Evolutionary conservation across 169 alveolate species (phyloP).

Genomic region (Sarcocystis neurona): DNA sequence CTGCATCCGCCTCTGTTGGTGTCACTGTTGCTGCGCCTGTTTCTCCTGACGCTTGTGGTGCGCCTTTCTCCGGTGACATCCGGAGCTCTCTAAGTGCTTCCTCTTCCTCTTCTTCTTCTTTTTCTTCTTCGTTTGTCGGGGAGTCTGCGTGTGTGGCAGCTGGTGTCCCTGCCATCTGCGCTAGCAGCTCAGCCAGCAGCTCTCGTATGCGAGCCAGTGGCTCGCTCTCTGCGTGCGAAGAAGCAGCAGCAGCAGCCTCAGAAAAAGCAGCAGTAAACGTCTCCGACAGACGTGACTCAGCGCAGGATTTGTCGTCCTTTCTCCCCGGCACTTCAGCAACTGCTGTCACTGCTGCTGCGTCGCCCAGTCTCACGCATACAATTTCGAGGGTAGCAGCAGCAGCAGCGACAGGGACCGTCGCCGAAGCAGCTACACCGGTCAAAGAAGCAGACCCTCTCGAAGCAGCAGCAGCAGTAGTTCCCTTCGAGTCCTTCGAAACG

Average conservation of each 20-base stretch:
- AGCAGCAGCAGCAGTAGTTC: too few relatives aligned
- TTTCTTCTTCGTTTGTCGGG: neutral
- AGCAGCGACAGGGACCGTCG: too few relatives aligned
- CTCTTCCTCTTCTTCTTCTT: neutral
- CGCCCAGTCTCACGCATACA: too few relatives aligned
- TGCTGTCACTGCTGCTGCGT: too few relatives aligned
- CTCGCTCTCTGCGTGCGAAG: neutral
- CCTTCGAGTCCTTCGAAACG: too few relatives aligned
- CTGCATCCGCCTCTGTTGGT: neutral
- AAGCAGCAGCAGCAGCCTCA: neutral
- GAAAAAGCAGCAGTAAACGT: neutral
- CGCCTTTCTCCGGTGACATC: neutral
- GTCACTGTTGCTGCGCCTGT: neutral
- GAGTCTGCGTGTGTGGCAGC: too few relatives aligned
- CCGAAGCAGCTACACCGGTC: too few relatives aligned
- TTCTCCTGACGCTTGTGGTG: neutral
- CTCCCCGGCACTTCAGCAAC: too few relatives aligned
- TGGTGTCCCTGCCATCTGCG: neutral
- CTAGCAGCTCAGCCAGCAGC: neutral
- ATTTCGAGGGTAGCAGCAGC: too few relatives aligned
- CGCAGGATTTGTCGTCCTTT: neutral
- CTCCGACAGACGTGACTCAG: neutral
- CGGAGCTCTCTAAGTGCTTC: neutral
- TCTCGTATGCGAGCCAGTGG: neutral
- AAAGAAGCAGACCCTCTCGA: too few relatives aligned